Evolutionary conservation across 75 land plant genomes (phyloP).

Genomic region (Chamaecyparis obtusa): DNA sequence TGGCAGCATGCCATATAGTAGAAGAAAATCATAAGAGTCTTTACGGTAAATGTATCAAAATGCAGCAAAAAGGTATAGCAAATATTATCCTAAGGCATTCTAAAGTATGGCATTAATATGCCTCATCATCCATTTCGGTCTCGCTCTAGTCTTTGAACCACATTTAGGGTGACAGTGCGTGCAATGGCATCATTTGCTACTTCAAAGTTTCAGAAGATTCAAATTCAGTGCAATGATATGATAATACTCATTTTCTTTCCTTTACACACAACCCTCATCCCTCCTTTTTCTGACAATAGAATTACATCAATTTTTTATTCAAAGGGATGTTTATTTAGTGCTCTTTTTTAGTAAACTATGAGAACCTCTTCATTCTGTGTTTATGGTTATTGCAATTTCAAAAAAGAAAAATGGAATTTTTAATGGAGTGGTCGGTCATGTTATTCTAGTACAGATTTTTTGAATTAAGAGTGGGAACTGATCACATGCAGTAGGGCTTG

Average conservation of each 20-base stretch:
- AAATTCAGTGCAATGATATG: slow-evolving; percentile 52
- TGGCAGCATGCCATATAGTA: too few relatives aligned
- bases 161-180: slow-evolving; percentile 13
- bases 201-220: slow-evolving; percentile 37
- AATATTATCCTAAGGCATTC: too few relatives aligned
- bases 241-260: slow-evolving; percentile 15
- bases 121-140: not conserved
- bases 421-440: not conserved
- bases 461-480: not conserved
- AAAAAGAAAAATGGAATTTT: not conserved
- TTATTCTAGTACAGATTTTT: not conserved
- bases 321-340: not conserved
- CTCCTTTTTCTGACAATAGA: too few relatives aligned
- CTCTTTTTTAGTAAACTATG: not conserved
- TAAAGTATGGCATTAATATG: too few relatives aligned
- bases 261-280: not conserved
- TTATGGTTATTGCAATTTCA: not conserved
- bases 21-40: too few relatives aligned
- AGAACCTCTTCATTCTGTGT: not conserved
- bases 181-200: slow-evolving; percentile 44
- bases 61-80: too few relatives aligned
- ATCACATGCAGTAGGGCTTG: not conserved
- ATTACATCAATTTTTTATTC: not conserved
- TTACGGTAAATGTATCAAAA: too few relatives aligned
- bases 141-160: not conserved